phyloP scores from a whole-genome alignment of 2,329 filamentous ascomycete species.

The Colletotrichum paranaense region DNA sequence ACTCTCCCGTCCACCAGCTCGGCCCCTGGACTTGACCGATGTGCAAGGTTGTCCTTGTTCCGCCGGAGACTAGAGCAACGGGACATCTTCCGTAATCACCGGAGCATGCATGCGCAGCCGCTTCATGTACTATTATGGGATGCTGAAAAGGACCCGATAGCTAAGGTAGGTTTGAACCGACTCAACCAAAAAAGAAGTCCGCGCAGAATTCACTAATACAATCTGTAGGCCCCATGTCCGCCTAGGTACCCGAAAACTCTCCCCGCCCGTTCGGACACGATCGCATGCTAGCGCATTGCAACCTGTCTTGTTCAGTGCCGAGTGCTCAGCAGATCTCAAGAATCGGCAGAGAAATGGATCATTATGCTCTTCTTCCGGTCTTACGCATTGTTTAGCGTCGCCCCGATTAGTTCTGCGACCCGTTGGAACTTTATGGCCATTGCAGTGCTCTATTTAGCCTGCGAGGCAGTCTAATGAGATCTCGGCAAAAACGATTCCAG shows the following conservation, averaged over 20 bases:
- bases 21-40: conserved; percentile 24
- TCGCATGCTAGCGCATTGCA: neutral
- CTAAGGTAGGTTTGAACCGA: conserved; percentile 23
- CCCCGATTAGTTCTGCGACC: too few relatives aligned
- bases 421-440: neutral
- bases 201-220: conserved; percentile 1
- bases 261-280: neutral
- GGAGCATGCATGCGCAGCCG: conserved; percentile 27
- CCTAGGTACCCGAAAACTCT: neutral
- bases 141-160: neutral
- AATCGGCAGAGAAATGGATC: neutral
- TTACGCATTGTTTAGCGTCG: neutral
- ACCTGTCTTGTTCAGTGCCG: neutral
- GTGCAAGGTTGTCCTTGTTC: conserved; percentile 32
- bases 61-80: conserved; percentile 19
- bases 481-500: neutral
- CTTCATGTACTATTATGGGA: conserved; percentile 9
- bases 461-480: neutral
- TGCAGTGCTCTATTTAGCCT: neutral
- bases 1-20: conserved; percentile 16
- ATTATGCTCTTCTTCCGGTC: neutral
- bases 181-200: conserved; percentile 4
- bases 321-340: neutral
- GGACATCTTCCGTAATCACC: conserved; percentile 21
- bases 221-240: neutral